Evolutionary conservation across 345 rosid genomes (phyloP).

Genomic region (Salix arbutifolia): DNA sequence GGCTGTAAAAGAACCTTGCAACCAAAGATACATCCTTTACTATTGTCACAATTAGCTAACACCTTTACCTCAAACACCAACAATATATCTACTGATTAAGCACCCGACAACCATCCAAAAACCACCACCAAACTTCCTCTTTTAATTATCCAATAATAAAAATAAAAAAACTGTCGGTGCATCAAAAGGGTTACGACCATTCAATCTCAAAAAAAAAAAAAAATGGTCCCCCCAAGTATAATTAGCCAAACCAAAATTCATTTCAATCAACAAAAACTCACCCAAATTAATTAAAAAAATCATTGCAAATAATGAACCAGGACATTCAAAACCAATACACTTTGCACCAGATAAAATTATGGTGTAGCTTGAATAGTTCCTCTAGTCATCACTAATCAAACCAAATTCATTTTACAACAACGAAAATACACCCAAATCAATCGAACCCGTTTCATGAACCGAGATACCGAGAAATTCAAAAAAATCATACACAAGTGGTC

Average conservation of each 20-base stretch:
- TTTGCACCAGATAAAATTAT: too few species aligned
- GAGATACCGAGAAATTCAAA: background rate
- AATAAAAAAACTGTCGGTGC: slow-evolving; percentile 15
- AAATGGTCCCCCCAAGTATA: background rate
- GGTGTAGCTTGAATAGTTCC: background rate
- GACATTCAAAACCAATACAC: too few species aligned
- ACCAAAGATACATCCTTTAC: background rate
- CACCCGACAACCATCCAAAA: background rate
- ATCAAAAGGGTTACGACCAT: background rate
- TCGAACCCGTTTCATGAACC: background rate
- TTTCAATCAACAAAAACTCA: background rate
- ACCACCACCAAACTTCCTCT: background rate
- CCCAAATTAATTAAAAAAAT: too few species aligned
- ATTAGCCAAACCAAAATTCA: background rate
- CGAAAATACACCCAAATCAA: background rate
- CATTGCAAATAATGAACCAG: too few species aligned
- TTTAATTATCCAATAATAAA: background rate
- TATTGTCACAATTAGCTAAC: background rate
- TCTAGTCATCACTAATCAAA: background rate
- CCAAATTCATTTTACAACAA: background rate
- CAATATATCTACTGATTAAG: background rate
- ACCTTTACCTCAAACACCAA: background rate
- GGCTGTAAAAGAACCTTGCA: background rate
- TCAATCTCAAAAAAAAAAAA: background rate
- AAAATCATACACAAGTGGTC: background rate